Conservation (phyloP, 1,284 basidiomycete species). For the Inonotus obliquus region DNA sequence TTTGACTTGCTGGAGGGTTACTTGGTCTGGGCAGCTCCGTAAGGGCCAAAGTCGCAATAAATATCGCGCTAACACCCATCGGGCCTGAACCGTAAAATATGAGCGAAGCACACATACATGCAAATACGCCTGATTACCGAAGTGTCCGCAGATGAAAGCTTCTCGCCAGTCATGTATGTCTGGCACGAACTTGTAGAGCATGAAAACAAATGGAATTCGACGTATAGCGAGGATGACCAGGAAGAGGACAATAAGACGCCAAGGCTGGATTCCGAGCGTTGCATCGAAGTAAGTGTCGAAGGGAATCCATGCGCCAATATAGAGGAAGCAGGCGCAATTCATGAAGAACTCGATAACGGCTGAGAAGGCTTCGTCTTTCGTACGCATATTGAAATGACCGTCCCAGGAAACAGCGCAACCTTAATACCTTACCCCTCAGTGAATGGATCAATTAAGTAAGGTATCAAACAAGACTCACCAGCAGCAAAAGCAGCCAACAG, state of each 20-base stretch:
- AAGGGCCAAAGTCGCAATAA: conserved; percentile 77
- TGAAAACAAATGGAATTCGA: conserved; percentile 70
- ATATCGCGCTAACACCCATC: conserved; percentile 82
- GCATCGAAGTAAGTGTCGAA: conserved; percentile 64
- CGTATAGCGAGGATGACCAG: conserved; percentile 66
- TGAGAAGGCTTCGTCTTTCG: conserved; percentile 82
- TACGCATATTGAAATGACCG: conserved; percentile 83
- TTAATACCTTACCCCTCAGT: neutral
- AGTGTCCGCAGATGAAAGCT: conserved; percentile 84
- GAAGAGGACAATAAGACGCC: conserved; percentile 71
- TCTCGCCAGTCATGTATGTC: conserved; percentile 78
- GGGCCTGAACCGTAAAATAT: neutral
- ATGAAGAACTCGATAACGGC: conserved; percentile 84
- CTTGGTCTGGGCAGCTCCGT: conserved; percentile 60
- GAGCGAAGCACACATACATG: neutral
- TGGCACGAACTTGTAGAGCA: conserved; percentile 78
- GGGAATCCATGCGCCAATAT: conserved; percentile 87
- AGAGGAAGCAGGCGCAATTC: conserved; percentile 86
- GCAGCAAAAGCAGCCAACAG: conserved; percentile 92
- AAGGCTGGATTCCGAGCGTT: conserved; percentile 63
- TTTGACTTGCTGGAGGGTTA: conserved; percentile 55
- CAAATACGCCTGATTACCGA: conserved; percentile 35
- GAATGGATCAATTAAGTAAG: neutral
- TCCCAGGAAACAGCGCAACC: conserved; percentile 91
- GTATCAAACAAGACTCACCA: conserved; percentile 44